These are phyloP conservation scores for Kodamaea lidongshanica DNA, from an alignment of 805 yeast species.

Conservation along the genomic window DNA sequence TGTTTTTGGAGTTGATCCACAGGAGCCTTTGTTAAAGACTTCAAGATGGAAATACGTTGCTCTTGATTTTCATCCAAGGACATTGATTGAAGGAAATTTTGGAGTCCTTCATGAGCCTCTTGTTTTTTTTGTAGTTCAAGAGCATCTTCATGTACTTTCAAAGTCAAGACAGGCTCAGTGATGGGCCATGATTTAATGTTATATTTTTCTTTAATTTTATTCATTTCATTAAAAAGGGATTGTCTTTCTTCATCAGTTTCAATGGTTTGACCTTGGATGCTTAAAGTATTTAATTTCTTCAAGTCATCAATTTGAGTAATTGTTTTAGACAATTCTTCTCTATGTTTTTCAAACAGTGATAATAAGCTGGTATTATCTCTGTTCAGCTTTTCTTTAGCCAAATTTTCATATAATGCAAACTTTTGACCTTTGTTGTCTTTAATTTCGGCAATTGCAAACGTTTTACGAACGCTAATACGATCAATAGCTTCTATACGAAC, in stretches of 20 bases:
- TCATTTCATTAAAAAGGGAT: conserved; percentile 24
- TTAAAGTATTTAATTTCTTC: conserved; percentile 27
- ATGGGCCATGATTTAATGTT: conserved; percentile 37
- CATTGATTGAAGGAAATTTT: conserved; percentile 28
- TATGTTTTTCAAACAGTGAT: conserved; percentile 47
- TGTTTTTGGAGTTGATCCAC: conserved; percentile 41
- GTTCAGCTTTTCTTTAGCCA: conserved; percentile 62
- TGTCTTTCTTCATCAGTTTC: conserved; percentile 16
- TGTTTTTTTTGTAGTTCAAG: conserved; percentile 25
- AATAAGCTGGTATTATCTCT: conserved; percentile 60
- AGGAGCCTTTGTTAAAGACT: conserved; percentile 21
- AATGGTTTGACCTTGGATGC: conserved; percentile 21
- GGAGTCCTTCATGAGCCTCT: conserved; percentile 23
- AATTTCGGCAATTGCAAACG: conserved; percentile 89
- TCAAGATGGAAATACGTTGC: conserved; percentile 26
- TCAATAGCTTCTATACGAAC: conserved; percentile 89
- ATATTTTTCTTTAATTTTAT: conserved; percentile 33
- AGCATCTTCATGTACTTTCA: conserved; percentile 23
- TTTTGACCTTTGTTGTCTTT: conserved; percentile 86
- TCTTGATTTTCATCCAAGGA: conserved; percentile 16
- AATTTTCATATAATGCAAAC: conserved; percentile 69
- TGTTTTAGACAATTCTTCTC: conserved; percentile 18
- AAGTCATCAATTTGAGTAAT: conserved; percentile 34
- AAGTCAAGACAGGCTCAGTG: conserved; percentile 32
- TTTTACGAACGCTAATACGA: conserved; percentile 74